phyloP scores from a whole-genome alignment of 139 green algal species.

The Chlamydomonas incerta region DNA sequence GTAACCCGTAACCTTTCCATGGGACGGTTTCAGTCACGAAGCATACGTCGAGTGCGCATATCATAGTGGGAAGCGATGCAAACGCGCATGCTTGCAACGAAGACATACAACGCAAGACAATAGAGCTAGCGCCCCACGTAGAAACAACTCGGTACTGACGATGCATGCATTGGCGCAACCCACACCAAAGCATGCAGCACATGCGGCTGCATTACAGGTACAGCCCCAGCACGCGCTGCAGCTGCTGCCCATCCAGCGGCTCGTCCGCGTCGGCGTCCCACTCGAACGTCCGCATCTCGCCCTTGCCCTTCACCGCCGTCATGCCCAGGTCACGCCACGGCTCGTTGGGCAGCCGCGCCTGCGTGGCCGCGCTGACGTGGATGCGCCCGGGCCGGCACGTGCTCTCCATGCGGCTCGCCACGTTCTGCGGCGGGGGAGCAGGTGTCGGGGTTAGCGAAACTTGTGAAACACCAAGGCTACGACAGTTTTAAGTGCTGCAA shows the following conservation, averaged over 20 bases:
- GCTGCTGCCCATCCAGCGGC: not conserved
- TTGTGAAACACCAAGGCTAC: too few relatives aligned
- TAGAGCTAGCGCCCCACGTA: too few relatives aligned
- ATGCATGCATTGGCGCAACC: too few relatives aligned
- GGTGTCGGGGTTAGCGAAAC: too few relatives aligned
- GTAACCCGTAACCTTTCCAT: too few relatives aligned
- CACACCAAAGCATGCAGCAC: too few relatives aligned
- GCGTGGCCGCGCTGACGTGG: conserved; percentile 43
- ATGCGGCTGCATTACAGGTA: not conserved
- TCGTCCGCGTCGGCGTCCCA: conserved; percentile 15
- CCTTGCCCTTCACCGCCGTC: conserved; percentile 36
- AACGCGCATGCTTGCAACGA: too few relatives aligned
- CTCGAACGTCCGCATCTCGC: conserved; percentile 28
- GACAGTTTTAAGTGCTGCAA: not conserved
- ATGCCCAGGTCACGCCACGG: conserved; percentile 19
- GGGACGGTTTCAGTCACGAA: too few relatives aligned
- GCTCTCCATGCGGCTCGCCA: conserved; percentile 67
- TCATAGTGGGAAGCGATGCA: too few relatives aligned
- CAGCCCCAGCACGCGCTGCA: conserved; percentile 14
- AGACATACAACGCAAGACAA: too few relatives aligned
- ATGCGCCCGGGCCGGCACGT: conserved; percentile 59
- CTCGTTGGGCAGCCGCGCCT: not conserved
- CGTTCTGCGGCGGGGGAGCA: conserved; percentile 45
- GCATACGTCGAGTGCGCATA: too few relatives aligned
- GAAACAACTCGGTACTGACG: too few relatives aligned